Percentiles rank a stretch among this genome's conserved stretches.
phyloP scores from a whole-genome alignment of 768 basidiomycete species.

The Phylloporus rhodoxanthus region DNA sequence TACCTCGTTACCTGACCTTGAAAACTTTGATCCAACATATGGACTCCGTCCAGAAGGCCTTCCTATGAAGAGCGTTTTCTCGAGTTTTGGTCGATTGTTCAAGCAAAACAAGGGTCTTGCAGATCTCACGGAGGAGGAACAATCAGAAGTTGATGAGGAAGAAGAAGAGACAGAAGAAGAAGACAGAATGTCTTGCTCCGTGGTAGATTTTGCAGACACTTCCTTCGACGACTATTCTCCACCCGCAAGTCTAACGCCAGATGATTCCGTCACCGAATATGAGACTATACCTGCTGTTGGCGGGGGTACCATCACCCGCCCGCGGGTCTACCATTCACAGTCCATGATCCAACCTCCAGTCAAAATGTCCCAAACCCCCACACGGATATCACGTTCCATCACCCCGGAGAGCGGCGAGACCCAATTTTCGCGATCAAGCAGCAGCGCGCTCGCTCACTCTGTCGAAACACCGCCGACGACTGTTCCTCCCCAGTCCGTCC shows the following conservation, averaged over 20 bases:
- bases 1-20: slow-evolving; percentile 43
- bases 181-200: slow-evolving; percentile 45
- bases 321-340: slow-evolving; percentile 81
- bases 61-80: slow-evolving; percentile 78
- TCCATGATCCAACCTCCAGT: slow-evolving; percentile 56
- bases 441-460: slow-evolving; percentile 39
- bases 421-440: slow-evolving; percentile 44
- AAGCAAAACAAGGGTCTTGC: slow-evolving; percentile 63
- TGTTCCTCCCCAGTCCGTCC: slow-evolving; percentile 21
- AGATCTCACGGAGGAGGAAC: slow-evolving; percentile 77
- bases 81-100: slow-evolving; percentile 71
- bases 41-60: slow-evolving; percentile 89
- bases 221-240: slow-evolving; percentile 43
- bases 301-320: slow-evolving; percentile 80
- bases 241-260: slow-evolving; percentile 38
- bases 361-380: slow-evolving; percentile 12
- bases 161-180: slow-evolving; percentile 37
- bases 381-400: slow-evolving; percentile 11
- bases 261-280: slow-evolving; percentile 55
- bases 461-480: slow-evolving; percentile 42
- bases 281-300: slow-evolving; percentile 91
- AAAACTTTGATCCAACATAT: slow-evolving; percentile 95
- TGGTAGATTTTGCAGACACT: slow-evolving; percentile 66
- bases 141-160: slow-evolving; percentile 34
- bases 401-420: slow-evolving; percentile 51